phyloP scores from a whole-genome alignment of 2,329 filamentous ascomycete genomes.

The Clarireedia hainanense region DNA sequence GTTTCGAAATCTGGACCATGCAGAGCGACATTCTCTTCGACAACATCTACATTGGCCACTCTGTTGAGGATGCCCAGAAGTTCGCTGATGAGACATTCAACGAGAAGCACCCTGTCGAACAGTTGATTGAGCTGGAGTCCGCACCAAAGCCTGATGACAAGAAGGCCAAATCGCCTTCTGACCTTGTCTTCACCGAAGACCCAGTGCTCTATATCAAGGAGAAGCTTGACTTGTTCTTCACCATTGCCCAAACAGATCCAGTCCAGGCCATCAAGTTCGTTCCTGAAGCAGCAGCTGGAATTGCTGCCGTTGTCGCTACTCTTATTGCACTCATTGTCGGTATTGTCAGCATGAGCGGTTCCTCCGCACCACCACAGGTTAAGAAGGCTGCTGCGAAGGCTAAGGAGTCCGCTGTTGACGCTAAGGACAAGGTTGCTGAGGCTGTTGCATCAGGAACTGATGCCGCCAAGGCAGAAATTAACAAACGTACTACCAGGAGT shows the following conservation, averaged over 20 bases:
- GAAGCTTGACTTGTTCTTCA: conserved; percentile 88
- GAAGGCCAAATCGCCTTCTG: conserved; percentile 60
- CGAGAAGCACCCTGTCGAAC: conserved; percentile 77
- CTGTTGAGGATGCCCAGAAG: conserved; percentile 82
- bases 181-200: conserved; percentile 86
- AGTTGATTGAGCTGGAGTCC: conserved; percentile 67
- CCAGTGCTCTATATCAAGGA: conserved; percentile 81
- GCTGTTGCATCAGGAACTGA: conserved; percentile 56
- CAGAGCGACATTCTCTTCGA: conserved; percentile 97
- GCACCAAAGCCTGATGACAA: conserved; percentile 63
- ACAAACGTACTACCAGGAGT: conserved; percentile 28
- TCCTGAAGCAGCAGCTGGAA: conserved; percentile 79
- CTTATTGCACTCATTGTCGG: conserved; percentile 63
- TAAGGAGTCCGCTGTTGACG: conserved; percentile 67
- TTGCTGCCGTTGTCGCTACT: conserved; percentile 63
- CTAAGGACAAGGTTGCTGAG: conserved; percentile 64
- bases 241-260: conserved; percentile 71
- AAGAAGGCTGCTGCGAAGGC: conserved; percentile 61
- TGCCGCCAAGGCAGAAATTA: conserved; percentile 54
- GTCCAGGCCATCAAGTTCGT: conserved; percentile 80
- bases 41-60: conserved; percentile 99
- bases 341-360: conserved; percentile 54
- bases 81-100: conserved; percentile 85
- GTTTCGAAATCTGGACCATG: conserved; percentile 99
- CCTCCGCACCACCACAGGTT: conserved; percentile 59